A percentile compares a stretch with the other conserved stretches of the same genome.
Evolutionary conservation across 169 alveolate species (phyloP).

Genomic region (Gregarina niphandrodes): DNA sequence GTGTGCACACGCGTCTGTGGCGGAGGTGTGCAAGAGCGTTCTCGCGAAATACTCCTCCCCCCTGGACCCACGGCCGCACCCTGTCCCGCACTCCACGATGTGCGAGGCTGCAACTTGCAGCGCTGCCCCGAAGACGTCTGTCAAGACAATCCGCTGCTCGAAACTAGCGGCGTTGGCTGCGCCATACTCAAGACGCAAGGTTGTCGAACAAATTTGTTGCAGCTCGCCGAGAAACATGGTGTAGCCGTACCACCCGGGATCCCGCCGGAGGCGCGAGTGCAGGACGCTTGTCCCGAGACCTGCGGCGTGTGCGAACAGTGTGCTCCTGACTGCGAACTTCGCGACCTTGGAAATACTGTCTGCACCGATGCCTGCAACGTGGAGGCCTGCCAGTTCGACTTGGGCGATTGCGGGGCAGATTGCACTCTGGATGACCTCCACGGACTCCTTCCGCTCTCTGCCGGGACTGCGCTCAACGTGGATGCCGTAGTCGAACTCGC

Average conservation of each 20-base stretch:
- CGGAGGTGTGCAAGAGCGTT: conserved; percentile 28
- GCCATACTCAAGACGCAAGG: conserved; percentile 27
- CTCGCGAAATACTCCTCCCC: conserved; percentile 18
- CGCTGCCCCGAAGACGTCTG: conserved; percentile 23
- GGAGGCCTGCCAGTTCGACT: conserved; percentile 26
- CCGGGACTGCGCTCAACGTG: conserved; percentile 1
- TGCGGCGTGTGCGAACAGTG: conserved; percentile 32
- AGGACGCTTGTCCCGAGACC: conserved; percentile 30
- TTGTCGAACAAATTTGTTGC: conserved; percentile 18
- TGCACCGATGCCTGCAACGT: conserved; percentile 31
- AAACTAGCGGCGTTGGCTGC: conserved; percentile 25
- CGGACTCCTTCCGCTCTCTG: conserved; percentile 2
- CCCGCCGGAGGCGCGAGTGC: conserved; percentile 29
- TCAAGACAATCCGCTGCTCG: conserved; percentile 24
- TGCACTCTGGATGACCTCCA: conserved; percentile 6
- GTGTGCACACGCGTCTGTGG: conserved; percentile 29
- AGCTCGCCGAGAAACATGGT: conserved; percentile 21
- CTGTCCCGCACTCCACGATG: conserved; percentile 8
- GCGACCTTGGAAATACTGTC: conserved; percentile 30
- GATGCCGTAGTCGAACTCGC: not conserved
- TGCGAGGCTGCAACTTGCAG: conserved; percentile 14
- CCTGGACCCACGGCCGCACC: too few relatives aligned
- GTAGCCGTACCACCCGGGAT: conserved; percentile 21
- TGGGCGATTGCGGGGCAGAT: conserved; percentile 34
- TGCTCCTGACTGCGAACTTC: conserved; percentile 31